Base-by-base conservation (phyloP, 2,329 filamentous ascomycete species). In the Phialophora expanda region DNA sequence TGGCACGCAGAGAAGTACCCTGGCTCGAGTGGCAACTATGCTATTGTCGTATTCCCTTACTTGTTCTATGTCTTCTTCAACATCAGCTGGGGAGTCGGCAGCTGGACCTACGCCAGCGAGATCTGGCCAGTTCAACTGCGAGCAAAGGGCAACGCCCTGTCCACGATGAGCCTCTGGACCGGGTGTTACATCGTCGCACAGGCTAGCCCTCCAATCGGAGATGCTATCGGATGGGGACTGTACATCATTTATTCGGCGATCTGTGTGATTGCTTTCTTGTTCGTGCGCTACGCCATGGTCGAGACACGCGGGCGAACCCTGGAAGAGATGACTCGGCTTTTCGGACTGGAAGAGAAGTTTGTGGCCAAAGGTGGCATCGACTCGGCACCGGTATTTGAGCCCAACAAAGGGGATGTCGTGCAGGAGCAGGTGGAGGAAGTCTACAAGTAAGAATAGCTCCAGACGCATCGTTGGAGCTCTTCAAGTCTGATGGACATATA, bases 11-110 rank as follows among this genome's bases (percentile, higher is more conserved):
- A 70, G 78, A 54, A 71, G 61, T 46, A 79, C 78, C 46, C 67
- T 57, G 76, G 78, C 8, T 74, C 81, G 9, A 78, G 79, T 11
- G 77, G 78, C 14, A 80, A 79, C 67, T 79, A 82, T 4, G 78
- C 79, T 51, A 81, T 83, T 76, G 80, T 80, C 70, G 81, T 82
- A 41, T 74, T 81, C 28, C 82, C 82, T 61, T 78, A 76, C 0
- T 68, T 82, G 44, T 82, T 79, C 71, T 82, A 77, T 68, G 81
- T 79, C 0, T 73, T 75, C 2, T 73, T 80, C 0, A 80, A 79
- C 2, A 74, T 81, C 65, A 82, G 84, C 26, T 79, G 78, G 8
- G 82, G 80, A 78, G 75, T 81, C 11, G 81, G 82, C 53, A 80
- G 76, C 20, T 61, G 56, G 56, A 64, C 62, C 4, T 64, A 60